These are phyloP conservation scores for Eremothecium coryli DNA, from an alignment of 1,139 yeast genomes.

Conservation along the genomic window DNA sequence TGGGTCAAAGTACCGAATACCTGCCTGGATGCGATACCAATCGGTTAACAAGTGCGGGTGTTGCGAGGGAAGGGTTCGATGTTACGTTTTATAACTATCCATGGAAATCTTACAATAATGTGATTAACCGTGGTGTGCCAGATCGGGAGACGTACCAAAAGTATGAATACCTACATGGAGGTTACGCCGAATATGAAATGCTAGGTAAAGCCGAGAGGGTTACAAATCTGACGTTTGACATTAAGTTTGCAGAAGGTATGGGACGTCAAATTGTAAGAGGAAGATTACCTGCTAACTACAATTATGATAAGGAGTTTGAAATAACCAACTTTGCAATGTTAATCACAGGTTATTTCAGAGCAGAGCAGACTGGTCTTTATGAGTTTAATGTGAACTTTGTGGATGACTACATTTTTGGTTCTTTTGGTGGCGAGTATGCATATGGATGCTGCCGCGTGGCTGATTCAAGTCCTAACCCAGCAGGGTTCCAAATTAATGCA, in stretches of 20 bases:
- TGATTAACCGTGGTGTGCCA: slow-evolving; percentile 4
- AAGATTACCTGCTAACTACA: slow-evolving; percentile 11
- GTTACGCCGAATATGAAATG: slow-evolving; percentile 10
- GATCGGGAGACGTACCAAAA: slow-evolving; percentile 6
- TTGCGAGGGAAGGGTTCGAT: slow-evolving; percentile 4
- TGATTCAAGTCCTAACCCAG: slow-evolving; percentile 7
- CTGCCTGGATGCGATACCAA: slow-evolving; percentile 3
- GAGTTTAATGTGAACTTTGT: slow-evolving; percentile 9
- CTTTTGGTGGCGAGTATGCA: slow-evolving; percentile 14
- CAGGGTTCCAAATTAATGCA: slow-evolving; percentile 9
- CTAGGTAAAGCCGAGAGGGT: slow-evolving; percentile 10
- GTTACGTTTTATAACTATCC: slow-evolving; percentile 6
- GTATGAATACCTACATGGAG: slow-evolving; percentile 12
- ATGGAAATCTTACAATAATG: slow-evolving; percentile 1
- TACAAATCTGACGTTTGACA: slow-evolving; percentile 10
- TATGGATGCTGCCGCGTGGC: slow-evolving; percentile 11
- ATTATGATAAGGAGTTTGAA: slow-evolving; percentile 8
- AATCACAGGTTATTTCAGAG: slow-evolving; percentile 14
- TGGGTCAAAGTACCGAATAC: not conserved
- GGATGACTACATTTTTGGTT: slow-evolving; percentile 14
- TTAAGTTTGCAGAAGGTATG: not conserved
- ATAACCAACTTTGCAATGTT: slow-evolving; percentile 14
- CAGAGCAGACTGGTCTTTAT: slow-evolving; percentile 12
- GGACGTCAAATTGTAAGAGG: slow-evolving; percentile 4
- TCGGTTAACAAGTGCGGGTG: not conserved